phyloP scores from a whole-genome alignment of 768 basidiomycete genomes.

The Leccinum subgranulosum region DNA sequence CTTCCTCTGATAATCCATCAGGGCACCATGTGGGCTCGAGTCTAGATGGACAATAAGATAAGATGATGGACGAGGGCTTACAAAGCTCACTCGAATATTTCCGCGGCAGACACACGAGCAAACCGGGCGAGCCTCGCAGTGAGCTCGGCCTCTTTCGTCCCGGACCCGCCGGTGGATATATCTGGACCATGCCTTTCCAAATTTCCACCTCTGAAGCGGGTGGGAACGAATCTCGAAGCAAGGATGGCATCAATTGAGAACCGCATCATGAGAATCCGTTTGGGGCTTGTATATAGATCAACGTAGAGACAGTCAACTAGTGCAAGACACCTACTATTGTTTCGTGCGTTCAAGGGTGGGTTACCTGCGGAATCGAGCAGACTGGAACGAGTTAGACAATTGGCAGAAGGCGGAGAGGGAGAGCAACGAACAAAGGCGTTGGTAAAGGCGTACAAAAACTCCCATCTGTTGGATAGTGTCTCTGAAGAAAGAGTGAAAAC shows the following conservation, averaged over 20 bases:
- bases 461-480: constrained; percentile 33
- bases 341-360: constrained; percentile 27
- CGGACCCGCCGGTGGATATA: constrained; percentile 14
- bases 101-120: constrained; percentile 21
- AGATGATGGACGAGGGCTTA: neutral
- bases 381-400: constrained; percentile 17
- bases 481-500: constrained; percentile 9
- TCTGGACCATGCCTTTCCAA: constrained; percentile 25
- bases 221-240: constrained; percentile 20
- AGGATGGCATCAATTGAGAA: constrained; percentile 19
- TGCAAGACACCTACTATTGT: constrained; percentile 11
- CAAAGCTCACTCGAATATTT: constrained; percentile 24
- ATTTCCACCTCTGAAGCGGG: constrained; percentile 15
- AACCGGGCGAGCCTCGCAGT: constrained; percentile 24
- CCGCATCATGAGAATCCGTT: constrained; percentile 20
- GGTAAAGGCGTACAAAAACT: constrained; percentile 29
- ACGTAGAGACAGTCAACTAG: neutral
- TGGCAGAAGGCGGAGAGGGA: neutral
- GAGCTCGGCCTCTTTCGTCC: constrained; percentile 21
- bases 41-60: constrained; percentile 10
- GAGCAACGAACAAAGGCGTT: constrained; percentile 25
- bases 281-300: constrained; percentile 11
- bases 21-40: constrained; percentile 27
- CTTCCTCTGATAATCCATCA: constrained; percentile 23
- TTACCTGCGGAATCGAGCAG: constrained; percentile 27